phyloP scores from a whole-genome alignment of 768 basidiomycete genomes.

The Amanita pseudoporphyria region DNA sequence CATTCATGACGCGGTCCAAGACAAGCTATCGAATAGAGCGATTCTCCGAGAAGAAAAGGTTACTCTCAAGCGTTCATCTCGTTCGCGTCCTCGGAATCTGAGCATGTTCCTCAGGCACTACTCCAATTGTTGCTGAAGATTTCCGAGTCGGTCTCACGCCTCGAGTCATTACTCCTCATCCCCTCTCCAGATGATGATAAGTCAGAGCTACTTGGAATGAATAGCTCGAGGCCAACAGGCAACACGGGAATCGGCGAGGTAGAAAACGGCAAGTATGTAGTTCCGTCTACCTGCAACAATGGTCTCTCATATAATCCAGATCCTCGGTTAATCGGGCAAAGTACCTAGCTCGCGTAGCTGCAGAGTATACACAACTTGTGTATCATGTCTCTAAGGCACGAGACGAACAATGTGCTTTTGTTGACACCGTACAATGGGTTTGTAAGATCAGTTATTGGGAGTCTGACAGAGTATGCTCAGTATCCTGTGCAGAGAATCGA shows the following conservation, averaged over 20 bases:
- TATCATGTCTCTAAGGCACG: constrained; percentile 84
- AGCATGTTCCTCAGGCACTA: constrained; percentile 45
- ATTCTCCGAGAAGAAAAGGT: constrained; percentile 84
- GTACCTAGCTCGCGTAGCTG: constrained; percentile 75
- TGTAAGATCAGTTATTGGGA: constrained; percentile 19
- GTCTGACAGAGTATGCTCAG: constrained; percentile 4
- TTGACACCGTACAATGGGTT: constrained; percentile 83
- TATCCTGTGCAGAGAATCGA: constrained; percentile 51
- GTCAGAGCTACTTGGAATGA: constrained; percentile 23
- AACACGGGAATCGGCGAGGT: constrained; percentile 27
- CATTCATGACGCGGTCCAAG: constrained; percentile 67
- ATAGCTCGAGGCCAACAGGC: constrained; percentile 22
- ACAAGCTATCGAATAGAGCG: constrained; percentile 68
- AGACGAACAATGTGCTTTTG: constrained; percentile 66
- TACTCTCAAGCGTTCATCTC: constrained; percentile 6
- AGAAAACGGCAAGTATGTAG: constrained; percentile 32
- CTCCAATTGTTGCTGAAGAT: constrained; percentile 85
- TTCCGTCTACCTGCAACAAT: not conserved
- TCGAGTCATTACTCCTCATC: constrained; percentile 80
- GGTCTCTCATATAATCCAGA: constrained; percentile 23
- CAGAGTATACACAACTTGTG: constrained; percentile 86
- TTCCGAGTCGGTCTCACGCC: constrained; percentile 81
- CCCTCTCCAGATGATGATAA: constrained; percentile 38
- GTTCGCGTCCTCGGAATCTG: not conserved
- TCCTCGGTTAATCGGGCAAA: constrained; percentile 59